Conservation (phyloP, 352 stramenopile genomes). For the Pythium guiyangense region DNA sequence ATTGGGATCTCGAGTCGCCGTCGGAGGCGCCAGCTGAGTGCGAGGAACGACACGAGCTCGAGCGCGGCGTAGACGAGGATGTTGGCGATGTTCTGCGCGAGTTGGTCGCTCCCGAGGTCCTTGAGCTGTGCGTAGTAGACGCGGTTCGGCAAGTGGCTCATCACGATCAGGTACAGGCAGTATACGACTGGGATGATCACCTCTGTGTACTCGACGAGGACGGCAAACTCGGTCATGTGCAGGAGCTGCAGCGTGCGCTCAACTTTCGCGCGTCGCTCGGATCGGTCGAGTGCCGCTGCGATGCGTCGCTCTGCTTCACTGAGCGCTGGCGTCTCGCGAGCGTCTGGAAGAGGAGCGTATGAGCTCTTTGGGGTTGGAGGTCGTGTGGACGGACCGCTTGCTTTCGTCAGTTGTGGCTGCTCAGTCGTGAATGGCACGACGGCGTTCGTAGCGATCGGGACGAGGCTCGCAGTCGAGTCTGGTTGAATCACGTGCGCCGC, state of each 20-base stretch:
- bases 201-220: slow-evolving; percentile 15
- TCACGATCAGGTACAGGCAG: background rate
- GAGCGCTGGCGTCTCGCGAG: background rate
- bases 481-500: no score
- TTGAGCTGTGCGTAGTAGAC: slow-evolving; percentile 2
- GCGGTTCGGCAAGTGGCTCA: slow-evolving; percentile 8
- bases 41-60: slow-evolving; percentile 17
- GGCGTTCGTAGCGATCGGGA: no score
- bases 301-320: background rate
- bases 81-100: slow-evolving; percentile 1
- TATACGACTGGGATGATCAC: slow-evolving; percentile 16
- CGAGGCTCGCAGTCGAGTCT: no score
- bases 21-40: slow-evolving; percentile 6
- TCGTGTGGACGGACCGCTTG: no score
- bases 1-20: slow-evolving; percentile 13
- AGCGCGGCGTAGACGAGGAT: slow-evolving; percentile 18
- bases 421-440: no score
- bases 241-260: slow-evolving; percentile 7
- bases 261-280: background rate
- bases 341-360: no score
- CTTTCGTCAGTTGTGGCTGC: no score
- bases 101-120: background rate
- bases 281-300: background rate
- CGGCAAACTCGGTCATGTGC: slow-evolving; percentile 10
- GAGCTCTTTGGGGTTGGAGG: no score